phyloP scores from a whole-genome alignment of 1,139 yeast species.

The Spathaspora sp. region DNA sequence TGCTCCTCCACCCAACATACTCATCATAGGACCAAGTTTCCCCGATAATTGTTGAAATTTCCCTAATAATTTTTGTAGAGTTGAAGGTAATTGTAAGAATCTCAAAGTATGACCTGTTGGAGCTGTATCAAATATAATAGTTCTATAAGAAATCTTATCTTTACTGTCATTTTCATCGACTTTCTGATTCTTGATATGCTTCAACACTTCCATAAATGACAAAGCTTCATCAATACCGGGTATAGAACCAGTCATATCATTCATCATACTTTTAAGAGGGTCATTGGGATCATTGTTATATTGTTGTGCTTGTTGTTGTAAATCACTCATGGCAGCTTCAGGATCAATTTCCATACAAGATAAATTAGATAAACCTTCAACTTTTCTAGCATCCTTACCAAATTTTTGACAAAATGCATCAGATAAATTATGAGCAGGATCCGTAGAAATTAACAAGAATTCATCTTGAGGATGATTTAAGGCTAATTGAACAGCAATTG shows the following conservation, averaged over 20 bases:
- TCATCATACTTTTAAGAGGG: conserved; percentile 72
- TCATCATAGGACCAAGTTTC: conserved; percentile 88
- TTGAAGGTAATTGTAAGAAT: conserved; percentile 89
- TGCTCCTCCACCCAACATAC: conserved; percentile 64
- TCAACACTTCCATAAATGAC: conserved; percentile 95
- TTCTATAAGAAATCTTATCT: conserved; percentile 55
- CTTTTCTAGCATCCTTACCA: conserved; percentile 93
- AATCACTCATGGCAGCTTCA: conserved; percentile 87
- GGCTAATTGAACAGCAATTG: conserved; percentile 89
- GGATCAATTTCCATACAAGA: conserved; percentile 99
- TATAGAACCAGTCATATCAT: conserved; percentile 89
- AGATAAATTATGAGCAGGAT: conserved; percentile 95
- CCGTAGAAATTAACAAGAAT: conserved; percentile 89
- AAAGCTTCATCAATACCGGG: conserved; percentile 98
- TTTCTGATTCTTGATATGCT: conserved; percentile 85
- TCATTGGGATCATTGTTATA: conserved; percentile 58
- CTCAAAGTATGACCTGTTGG: conserved; percentile 98
- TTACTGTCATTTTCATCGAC: conserved; percentile 19
- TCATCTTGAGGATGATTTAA: conserved; percentile 76
- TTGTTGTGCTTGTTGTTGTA: conserved; percentile 61
- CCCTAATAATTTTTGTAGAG: conserved; percentile 80
- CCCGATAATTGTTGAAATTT: conserved; percentile 87
- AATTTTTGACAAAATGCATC: conserved; percentile 98
- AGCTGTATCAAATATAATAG: conserved; percentile 95
- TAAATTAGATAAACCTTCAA: conserved; percentile 82